Evolutionary conservation across 148 eudicot genomes (phyloP).

Genomic region (Persicaria tinctoria): DNA sequence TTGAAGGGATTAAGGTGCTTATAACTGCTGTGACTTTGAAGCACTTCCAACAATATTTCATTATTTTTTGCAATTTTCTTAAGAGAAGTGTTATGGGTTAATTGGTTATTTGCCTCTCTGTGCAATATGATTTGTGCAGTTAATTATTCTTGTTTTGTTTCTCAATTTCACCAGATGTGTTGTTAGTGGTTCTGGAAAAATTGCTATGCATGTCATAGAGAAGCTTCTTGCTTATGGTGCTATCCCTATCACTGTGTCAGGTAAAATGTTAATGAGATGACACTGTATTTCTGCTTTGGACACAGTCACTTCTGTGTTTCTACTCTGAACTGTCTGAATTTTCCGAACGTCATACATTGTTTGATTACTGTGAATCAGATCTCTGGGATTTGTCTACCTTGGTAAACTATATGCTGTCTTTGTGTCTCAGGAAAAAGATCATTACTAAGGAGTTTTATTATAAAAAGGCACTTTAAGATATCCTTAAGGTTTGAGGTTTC

Average conservation of each 20-base stretch:
- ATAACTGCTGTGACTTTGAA: background rate
- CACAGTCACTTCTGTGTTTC: background rate
- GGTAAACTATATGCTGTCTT: background rate
- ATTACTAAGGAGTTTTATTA: background rate
- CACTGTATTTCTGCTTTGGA: background rate
- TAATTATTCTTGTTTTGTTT: background rate
- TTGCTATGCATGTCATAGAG: constrained; percentile 93
- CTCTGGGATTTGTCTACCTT: background rate
- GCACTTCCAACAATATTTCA: background rate
- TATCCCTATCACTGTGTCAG: constrained; percentile 88
- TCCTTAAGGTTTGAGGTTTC: background rate
- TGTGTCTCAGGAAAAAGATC: background rate
- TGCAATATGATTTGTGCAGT: background rate
- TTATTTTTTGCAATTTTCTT: background rate
- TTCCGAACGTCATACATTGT: background rate
- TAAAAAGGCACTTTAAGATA: background rate
- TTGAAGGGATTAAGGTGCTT: constrained; percentile 84
- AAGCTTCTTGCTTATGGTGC: constrained; percentile 93
- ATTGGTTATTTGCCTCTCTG: constrained; percentile 3
- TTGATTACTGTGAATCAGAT: background rate
- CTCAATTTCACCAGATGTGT: constrained; percentile 53
- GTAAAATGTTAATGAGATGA: constrained; percentile 29
- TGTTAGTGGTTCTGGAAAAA: constrained; percentile 98
- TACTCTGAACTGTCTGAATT: background rate
- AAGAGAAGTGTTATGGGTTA: background rate